These are phyloP conservation scores for Xylariaceae sp. DNA, from an alignment of 2,329 filamentous ascomycete species.

Conservation along the genomic window DNA sequence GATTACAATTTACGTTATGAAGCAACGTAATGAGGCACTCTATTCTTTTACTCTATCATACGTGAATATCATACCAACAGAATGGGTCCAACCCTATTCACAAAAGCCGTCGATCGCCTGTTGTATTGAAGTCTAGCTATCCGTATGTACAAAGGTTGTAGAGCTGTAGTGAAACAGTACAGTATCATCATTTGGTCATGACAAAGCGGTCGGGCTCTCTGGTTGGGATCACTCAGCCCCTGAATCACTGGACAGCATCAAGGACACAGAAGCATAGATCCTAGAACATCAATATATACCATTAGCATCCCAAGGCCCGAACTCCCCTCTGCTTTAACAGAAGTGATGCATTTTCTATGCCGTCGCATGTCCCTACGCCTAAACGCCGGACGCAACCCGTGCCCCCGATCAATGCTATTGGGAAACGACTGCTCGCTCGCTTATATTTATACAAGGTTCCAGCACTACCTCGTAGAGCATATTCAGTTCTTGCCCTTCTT, in stretches of 20 bases:
- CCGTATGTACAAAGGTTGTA: too few species aligned
- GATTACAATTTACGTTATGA: too few species aligned
- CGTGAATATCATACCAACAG: too few species aligned
- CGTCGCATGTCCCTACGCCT: constrained; percentile 20
- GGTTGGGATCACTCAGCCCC: too few species aligned
- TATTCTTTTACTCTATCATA: too few species aligned
- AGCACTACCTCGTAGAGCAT: neutral
- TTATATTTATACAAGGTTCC: constrained; percentile 23
- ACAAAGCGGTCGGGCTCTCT: too few species aligned
- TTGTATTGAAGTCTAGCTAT: too few species aligned
- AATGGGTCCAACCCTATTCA: too few species aligned
- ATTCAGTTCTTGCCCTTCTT: constrained; percentile 69
- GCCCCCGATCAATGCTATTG: constrained; percentile 17
- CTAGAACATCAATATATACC: neutral
- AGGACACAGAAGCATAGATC: neutral
- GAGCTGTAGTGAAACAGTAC: too few species aligned
- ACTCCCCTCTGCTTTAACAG: neutral
- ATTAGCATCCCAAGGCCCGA: neutral
- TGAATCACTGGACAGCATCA: neutral
- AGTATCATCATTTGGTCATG: too few species aligned
- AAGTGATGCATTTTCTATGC: constrained; percentile 23
- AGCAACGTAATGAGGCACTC: too few species aligned
- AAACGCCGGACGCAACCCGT: constrained; percentile 37
- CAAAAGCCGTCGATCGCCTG: too few species aligned
- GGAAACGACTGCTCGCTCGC: constrained; percentile 18